Evolutionary conservation across 441 rosid genomes (phyloP).

Genomic region (Populus trichocarpa): DNA sequence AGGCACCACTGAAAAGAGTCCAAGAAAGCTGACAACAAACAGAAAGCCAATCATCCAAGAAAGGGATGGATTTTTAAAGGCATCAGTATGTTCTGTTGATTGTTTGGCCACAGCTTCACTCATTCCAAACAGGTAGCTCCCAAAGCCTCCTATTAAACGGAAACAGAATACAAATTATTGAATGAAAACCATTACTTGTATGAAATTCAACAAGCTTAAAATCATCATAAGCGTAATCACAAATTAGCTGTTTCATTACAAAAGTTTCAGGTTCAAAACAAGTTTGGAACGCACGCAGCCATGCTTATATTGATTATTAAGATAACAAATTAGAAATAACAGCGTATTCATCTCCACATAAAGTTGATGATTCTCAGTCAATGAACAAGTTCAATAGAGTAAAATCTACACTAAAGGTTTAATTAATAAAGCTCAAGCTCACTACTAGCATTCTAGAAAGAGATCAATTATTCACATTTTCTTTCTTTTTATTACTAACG

Average conservation of each 20-base stretch:
- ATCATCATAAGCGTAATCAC: background rate
- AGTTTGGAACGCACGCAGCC: background rate
- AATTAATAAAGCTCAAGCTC: background rate
- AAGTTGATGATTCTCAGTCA: background rate
- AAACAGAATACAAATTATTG: background rate
- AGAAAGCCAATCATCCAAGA: constrained; percentile 83
- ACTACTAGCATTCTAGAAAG: background rate
- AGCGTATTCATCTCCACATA: background rate
- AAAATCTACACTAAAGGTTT: background rate
- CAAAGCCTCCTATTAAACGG: constrained; percentile 65
- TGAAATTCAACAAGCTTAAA: background rate
- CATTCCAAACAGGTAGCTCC: constrained; percentile 88
- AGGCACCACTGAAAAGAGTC: constrained; percentile 89
- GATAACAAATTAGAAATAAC: background rate
- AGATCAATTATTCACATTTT: background rate
- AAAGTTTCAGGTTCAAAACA: background rate
- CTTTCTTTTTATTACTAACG: background rate
- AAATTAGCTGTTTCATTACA: background rate
- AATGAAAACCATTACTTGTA: background rate
- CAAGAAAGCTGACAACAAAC: constrained; percentile 86
- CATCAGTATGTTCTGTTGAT: constrained; percentile 36
- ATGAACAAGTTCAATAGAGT: background rate
- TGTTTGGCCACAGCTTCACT: constrained; percentile 56
- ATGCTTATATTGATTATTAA: background rate
- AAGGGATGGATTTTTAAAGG: constrained; percentile 58